Evolutionary conservation across 1,139 yeast genomes (phyloP), one percentile per base, ranked within the genome.

Genomic region (Sugiyamaella paludigena): DNA sequence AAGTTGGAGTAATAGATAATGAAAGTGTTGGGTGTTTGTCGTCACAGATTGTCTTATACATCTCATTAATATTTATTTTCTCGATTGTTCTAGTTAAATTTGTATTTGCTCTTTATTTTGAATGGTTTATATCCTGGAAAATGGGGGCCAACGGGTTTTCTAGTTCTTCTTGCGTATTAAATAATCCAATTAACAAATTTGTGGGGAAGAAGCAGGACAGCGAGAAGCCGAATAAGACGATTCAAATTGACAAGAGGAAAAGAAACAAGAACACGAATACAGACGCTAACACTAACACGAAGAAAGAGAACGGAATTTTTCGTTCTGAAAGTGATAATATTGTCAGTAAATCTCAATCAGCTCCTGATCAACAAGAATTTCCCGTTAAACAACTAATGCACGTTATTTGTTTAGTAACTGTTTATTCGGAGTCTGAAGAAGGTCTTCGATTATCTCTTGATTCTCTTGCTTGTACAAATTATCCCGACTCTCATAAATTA

Each of bases 11-110:
- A 33, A 79, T 88, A 49, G 95, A 87, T 64, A 78, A 88, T 0
- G 86, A 85, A 45, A 80, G 95, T 9, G 77, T 87, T 55, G 96
- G 96, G 10, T 88, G 96, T 69, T 80, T 87, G 64, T 86, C 94
- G 0, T 84, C 95, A 1, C 73, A 77, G 50, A 77, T 85, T 41
- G 91, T 87, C 0, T 74, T 87, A 55, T 76, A 78, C 56, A 74
- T 81, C 9, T 83, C 95, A 0, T 75, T 87, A 62, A 78, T 82
- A n/a, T 84, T 88, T 61, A 86, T 88, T 56, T 72, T 87, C 45
- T 74, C 89, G 1, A 81, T 87, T 48, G 87, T 86, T 29, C 58
- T 82, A 29, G 72, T 74, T 35, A 87, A 87, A 66, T 87, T 88
- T 60, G 53, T 82, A n/a, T 77, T 86, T 73, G 95, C 96, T 0